Evolutionary conservation across 352 stramenopile genomes (phyloP).

Genomic region (Thalassiosira sp.): DNA sequence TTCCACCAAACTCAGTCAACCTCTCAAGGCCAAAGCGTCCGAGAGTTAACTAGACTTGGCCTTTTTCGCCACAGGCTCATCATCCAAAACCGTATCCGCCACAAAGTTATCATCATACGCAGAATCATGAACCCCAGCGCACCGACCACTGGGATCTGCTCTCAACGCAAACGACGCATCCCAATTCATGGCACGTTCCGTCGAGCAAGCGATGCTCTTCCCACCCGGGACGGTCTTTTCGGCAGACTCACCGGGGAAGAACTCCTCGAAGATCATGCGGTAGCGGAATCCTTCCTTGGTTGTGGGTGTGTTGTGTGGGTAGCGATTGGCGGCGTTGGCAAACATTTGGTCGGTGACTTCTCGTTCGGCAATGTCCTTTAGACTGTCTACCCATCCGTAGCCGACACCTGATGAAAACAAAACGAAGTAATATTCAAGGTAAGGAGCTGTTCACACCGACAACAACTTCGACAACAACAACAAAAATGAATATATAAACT

Average conservation of each 20-base stretch:
- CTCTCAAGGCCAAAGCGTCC: too few species aligned
- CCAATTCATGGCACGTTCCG: conserved; percentile 96
- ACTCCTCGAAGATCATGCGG: conserved; percentile 95
- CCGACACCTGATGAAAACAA: conserved; percentile 86
- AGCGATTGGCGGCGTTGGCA: conserved; percentile 90
- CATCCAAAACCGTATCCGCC: conserved; percentile 62
- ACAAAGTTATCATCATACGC: conserved; percentile 88
- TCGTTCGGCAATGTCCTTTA: conserved; percentile 93
- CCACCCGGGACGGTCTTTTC: conserved; percentile 95
- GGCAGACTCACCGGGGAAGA: conserved; percentile 95
- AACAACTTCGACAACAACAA: conserved; percentile 1
- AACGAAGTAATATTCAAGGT: conserved; percentile 7
- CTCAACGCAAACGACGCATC: conserved; percentile 86
- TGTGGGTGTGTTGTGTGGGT: conserved; percentile 97
- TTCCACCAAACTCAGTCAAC: too few species aligned
- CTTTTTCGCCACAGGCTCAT: conserved; percentile 64
- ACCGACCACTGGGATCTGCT: conserved; percentile 93
- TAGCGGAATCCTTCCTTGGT: conserved; percentile 96
- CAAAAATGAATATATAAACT: too few species aligned
- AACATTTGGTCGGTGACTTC: conserved; percentile 93
- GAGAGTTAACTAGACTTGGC: conserved; percentile 52
- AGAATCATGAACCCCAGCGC: conserved; percentile 93
- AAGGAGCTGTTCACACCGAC: conserved; percentile 1
- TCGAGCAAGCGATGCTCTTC: conserved; percentile 98
- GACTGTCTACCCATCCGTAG: conserved; percentile 98